Percentiles rank a stretch among this genome's conserved stretches.
Evolutionary conservation across 805 yeast species (phyloP).

Genomic region (Candida coquimbonensis): DNA sequence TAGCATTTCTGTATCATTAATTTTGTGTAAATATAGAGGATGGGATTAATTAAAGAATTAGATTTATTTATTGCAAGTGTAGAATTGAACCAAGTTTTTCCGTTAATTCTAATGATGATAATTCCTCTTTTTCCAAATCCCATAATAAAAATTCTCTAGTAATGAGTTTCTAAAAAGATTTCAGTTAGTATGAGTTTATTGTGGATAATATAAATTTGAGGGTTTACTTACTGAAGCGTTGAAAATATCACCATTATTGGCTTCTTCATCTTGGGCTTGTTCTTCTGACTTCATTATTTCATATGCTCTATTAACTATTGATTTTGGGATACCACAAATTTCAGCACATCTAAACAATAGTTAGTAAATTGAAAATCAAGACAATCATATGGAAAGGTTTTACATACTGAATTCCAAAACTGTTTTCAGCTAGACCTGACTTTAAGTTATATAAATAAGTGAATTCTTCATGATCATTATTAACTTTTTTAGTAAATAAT

Average conservation of each 20-base stretch:
- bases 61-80: not conserved
- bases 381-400: not conserved
- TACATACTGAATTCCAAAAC: slow-evolving; percentile 28
- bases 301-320: slow-evolving; percentile 28
- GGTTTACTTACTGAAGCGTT: slow-evolving; percentile 3
- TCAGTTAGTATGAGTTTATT: not conserved
- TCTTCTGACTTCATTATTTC: slow-evolving; percentile 17
- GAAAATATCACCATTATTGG: not conserved
- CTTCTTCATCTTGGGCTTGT: slow-evolving; percentile 4
- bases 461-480: slow-evolving; percentile 6
- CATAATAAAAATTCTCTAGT: slow-evolving; percentile 15
- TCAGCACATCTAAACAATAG: slow-evolving; percentile 28
- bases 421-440: slow-evolving; percentile 26
- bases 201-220: too few species aligned
- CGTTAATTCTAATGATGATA: not conserved
- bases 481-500: slow-evolving; percentile 7
- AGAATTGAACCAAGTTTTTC: slow-evolving; percentile 1
- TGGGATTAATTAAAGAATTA: too few species aligned
- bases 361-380: not conserved
- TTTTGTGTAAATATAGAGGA: not conserved
- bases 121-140: slow-evolving; percentile 13
- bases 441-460: slow-evolving; percentile 29
- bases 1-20: not conserved
- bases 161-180: slow-evolving; percentile 5
- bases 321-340: slow-evolving; percentile 27